Evolutionary conservation across 495 filamentous ascomycete genomes (phyloP).

Genomic region (Hypomontagnella submonticulosa): DNA sequence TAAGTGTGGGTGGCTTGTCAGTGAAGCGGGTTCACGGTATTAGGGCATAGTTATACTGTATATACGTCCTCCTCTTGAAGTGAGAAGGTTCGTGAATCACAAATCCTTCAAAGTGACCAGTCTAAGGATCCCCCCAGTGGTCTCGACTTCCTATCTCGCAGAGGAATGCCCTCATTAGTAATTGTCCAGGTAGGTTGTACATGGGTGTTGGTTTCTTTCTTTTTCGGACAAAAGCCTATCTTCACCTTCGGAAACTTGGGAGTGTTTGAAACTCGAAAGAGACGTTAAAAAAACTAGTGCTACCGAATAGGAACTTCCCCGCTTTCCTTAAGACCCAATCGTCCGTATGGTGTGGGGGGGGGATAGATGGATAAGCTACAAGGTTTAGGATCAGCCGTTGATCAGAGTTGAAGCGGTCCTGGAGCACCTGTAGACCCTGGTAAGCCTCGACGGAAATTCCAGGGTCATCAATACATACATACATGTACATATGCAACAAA

Average conservation of each 20-base stretch:
- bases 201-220: slow-evolving; percentile 1
- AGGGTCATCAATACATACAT: slow-evolving; percentile 25
- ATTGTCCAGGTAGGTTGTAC: neutral
- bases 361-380: slow-evolving; percentile 6
- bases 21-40: slow-evolving; percentile 41
- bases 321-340: slow-evolving; percentile 38
- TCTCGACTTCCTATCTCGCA: slow-evolving; percentile 35
- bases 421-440: slow-evolving; percentile 6
- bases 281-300: slow-evolving; percentile 22
- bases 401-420: slow-evolving; percentile 8
- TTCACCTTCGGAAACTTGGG: slow-evolving; percentile 24
- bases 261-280: slow-evolving; percentile 39
- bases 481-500: too few species aligned
- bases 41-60: slow-evolving; percentile 43
- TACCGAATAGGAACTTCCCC: slow-evolving; percentile 44
- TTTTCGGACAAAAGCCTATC: neutral
- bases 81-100: slow-evolving; percentile 27
- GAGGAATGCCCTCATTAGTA: slow-evolving; percentile 22
- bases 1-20: slow-evolving; percentile 11
- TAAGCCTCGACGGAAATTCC: slow-evolving; percentile 20
- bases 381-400: slow-evolving; percentile 32
- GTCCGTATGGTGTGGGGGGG: slow-evolving; percentile 38
- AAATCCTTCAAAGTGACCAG: slow-evolving; percentile 42
- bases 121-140: slow-evolving; percentile 2
- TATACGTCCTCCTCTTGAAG: slow-evolving; percentile 8